phyloP scores from a whole-genome alignment of 495 filamentous ascomycete genomes.

The Physcia stellaris region DNA sequence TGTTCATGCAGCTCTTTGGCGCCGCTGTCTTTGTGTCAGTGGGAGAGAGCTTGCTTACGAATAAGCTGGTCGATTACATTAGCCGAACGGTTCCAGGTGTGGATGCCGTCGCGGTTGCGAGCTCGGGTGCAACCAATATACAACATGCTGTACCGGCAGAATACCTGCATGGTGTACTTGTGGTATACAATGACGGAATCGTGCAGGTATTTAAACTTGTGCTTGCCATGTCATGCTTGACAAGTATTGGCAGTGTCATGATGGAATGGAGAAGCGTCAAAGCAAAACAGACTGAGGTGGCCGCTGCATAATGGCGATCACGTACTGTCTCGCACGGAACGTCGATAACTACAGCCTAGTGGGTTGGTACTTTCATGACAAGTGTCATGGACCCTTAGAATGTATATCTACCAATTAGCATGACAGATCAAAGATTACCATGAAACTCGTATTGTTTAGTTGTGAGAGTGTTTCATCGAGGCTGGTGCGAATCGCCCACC shows the following conservation, averaged over 20 bases:
- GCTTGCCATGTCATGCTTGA: constrained; percentile 29
- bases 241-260: constrained; percentile 27
- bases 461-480: no score
- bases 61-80: constrained; percentile 26
- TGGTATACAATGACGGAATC: constrained; percentile 38
- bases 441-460: no score
- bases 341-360: no score
- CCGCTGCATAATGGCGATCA: no score
- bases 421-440: no score
- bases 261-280: constrained; percentile 34
- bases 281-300: no score
- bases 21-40: constrained; percentile 39
- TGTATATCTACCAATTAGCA: no score
- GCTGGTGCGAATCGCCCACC: no score
- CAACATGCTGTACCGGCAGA: constrained; percentile 23
- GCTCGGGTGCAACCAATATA: constrained; percentile 29
- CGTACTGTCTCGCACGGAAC: no score
- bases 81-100: neutral
- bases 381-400: no score
- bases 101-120: neutral
- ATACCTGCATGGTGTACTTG: constrained; percentile 21
- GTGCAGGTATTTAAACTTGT: constrained; percentile 30
- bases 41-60: constrained; percentile 36
- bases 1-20: constrained; percentile 46
- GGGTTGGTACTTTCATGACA: no score